Evolutionary conservation across 1,139 yeast species (phyloP).

Genomic region (Blastobotrys illinoisensis): DNA sequence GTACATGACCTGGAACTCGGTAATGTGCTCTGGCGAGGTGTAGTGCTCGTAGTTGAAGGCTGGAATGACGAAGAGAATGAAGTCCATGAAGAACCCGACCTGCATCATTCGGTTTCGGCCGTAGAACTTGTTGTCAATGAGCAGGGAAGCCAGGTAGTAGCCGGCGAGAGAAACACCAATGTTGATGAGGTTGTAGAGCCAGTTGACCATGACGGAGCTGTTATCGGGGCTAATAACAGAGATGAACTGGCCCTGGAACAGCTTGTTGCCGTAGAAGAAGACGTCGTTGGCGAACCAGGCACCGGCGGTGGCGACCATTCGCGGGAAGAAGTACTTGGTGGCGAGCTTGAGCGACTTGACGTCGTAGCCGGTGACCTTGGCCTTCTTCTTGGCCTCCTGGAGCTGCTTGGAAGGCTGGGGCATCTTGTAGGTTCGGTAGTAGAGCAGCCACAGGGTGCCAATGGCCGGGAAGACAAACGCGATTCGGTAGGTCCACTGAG

Average conservation of each 20-base stretch:
- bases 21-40: slow-evolving; percentile 37
- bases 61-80: slow-evolving; percentile 53
- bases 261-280: slow-evolving; percentile 87
- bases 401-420: slow-evolving; percentile 31
- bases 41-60: slow-evolving; percentile 58
- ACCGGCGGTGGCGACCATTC: slow-evolving; percentile 93
- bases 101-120: slow-evolving; percentile 62
- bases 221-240: slow-evolving; percentile 54
- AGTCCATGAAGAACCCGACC: slow-evolving; percentile 54
- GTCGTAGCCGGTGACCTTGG: slow-evolving; percentile 36
- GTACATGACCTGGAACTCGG: slow-evolving; percentile 58
- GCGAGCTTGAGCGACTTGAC: slow-evolving; percentile 28
- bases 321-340: slow-evolving; percentile 65
- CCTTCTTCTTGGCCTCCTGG: slow-evolving; percentile 28
- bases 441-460: slow-evolving; percentile 36
- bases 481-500: slow-evolving; percentile 37
- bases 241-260: slow-evolving; percentile 65
- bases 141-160: slow-evolving; percentile 56
- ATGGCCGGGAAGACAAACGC: slow-evolving; percentile 36
- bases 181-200: slow-evolving; percentile 56
- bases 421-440: slow-evolving; percentile 37
- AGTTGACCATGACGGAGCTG: slow-evolving; percentile 81
- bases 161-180: slow-evolving; percentile 68
- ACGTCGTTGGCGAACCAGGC: slow-evolving; percentile 96
- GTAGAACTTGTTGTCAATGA: slow-evolving; percentile 45